Evolutionary conservation across 331 rosid genomes (phyloP).

Genomic region (Erythrophleum ivorense): DNA sequence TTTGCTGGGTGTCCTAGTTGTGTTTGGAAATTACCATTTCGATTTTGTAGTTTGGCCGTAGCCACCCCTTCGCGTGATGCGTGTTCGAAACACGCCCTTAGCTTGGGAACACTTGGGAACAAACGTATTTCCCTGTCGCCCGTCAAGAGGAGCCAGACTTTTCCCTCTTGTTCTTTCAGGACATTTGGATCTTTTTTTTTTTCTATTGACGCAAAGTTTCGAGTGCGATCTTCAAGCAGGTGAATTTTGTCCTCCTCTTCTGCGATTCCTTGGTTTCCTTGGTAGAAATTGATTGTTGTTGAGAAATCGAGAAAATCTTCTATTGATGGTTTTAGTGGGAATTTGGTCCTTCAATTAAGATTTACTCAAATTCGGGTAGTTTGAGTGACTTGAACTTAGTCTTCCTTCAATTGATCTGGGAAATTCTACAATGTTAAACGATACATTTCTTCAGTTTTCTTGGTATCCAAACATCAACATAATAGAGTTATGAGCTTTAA

Average conservation of each 20-base stretch:
- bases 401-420: too few species aligned
- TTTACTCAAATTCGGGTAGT: neutral
- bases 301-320: neutral
- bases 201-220: neutral
- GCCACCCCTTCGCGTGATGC: neutral
- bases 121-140: neutral
- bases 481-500: neutral
- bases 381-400: constrained; percentile 1
- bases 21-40: constrained; percentile 31
- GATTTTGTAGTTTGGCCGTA: neutral
- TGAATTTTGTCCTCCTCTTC: constrained; percentile 6
- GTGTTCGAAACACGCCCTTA: constrained; percentile 36
- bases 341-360: neutral
- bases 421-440: neutral
- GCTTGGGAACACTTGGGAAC: neutral
- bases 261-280: neutral
- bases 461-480: neutral
- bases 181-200: constrained; percentile 10
- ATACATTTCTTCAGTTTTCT: neutral
- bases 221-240: constrained; percentile 23
- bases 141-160: neutral
- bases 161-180: neutral
- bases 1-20: constrained; percentile 23
- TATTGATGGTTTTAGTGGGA: constrained; percentile 35
- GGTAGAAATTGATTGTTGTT: neutral